These are phyloP conservation scores for Aurifilum marmelostoma DNA, from an alignment of 2,329 filamentous ascomycete genomes.

Conservation along the genomic window DNA sequence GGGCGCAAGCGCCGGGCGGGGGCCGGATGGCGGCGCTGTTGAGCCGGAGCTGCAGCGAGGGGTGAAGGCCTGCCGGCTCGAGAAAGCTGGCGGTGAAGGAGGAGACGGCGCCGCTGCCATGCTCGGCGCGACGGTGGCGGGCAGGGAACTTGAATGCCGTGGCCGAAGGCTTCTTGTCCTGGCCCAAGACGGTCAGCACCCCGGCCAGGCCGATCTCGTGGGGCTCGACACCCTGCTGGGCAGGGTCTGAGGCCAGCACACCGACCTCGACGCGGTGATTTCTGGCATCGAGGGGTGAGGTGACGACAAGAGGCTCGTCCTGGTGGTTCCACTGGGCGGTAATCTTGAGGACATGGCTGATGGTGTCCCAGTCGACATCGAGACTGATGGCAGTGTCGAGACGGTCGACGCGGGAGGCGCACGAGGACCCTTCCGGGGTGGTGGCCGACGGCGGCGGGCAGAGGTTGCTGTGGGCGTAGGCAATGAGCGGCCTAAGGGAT, in stretches of 20 bases:
- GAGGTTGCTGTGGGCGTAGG: constrained; percentile 54
- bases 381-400: constrained; percentile 62
- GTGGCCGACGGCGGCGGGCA: constrained; percentile 46
- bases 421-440: constrained; percentile 39
- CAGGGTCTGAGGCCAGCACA: constrained; percentile 66
- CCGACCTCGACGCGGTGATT: constrained; percentile 76
- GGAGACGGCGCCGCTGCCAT: constrained; percentile 28
- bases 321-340: constrained; percentile 65
- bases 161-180: constrained; percentile 71
- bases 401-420: constrained; percentile 50
- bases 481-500: constrained; percentile 56
- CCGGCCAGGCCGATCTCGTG: constrained; percentile 81
- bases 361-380: constrained; percentile 77
- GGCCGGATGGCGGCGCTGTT: constrained; percentile 48
- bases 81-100: constrained; percentile 66
- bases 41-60: constrained; percentile 72
- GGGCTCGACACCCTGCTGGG: constrained; percentile 59
- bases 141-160: constrained; percentile 84
- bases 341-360: constrained; percentile 66
- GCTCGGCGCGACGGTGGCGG: constrained; percentile 66
- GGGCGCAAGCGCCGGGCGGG: constrained; percentile 62
- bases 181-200: constrained; percentile 75
- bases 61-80: constrained; percentile 80
- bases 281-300: constrained; percentile 37
- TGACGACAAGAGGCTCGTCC: constrained; percentile 45